Conservation (phyloP, 305 asterid species). For the Fraxinus sp. region DNA sequence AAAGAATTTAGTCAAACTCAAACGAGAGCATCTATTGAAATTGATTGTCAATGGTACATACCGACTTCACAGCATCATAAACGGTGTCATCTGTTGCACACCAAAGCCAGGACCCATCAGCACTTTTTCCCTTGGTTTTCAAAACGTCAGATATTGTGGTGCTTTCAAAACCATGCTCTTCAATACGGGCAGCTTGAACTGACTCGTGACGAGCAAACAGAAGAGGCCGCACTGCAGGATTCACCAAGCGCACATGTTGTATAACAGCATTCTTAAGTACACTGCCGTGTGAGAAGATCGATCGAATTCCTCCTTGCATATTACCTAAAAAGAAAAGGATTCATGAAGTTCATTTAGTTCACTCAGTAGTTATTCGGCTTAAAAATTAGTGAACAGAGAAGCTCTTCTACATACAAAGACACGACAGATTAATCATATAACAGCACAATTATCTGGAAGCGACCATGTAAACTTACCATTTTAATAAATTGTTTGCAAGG, state of each 20-base stretch:
- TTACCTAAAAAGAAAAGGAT: constrained; percentile 27
- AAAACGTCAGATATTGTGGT: constrained; percentile 71
- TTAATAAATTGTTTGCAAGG: neutral
- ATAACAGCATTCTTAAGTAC: constrained; percentile 67
- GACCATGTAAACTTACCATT: neutral
- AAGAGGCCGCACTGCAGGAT: constrained; percentile 44
- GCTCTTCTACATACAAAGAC: neutral
- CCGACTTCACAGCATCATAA: constrained; percentile 93
- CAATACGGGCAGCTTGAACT: constrained; percentile 73
- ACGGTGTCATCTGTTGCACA: constrained; percentile 89
- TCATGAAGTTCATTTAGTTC: neutral
- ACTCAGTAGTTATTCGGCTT: neutral
- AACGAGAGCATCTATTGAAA: neutral
- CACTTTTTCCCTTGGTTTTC: constrained; percentile 70
- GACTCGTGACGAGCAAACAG: constrained; percentile 59
- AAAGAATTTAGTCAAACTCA: neutral
- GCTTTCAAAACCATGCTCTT: constrained; percentile 95
- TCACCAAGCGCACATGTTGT: constrained; percentile 57
- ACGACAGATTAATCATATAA: neutral
- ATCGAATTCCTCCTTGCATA: constrained; percentile 86
- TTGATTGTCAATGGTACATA: constrained; percentile 29
- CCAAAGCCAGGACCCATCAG: constrained; percentile 97
- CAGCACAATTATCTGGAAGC: neutral
- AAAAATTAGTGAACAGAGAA: neutral
- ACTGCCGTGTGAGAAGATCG: constrained; percentile 59